Evolutionary conservation across 768 basidiomycete genomes (phyloP), one percentile per base, ranked within the genome.

Genomic region (Collybia sordida): DNA sequence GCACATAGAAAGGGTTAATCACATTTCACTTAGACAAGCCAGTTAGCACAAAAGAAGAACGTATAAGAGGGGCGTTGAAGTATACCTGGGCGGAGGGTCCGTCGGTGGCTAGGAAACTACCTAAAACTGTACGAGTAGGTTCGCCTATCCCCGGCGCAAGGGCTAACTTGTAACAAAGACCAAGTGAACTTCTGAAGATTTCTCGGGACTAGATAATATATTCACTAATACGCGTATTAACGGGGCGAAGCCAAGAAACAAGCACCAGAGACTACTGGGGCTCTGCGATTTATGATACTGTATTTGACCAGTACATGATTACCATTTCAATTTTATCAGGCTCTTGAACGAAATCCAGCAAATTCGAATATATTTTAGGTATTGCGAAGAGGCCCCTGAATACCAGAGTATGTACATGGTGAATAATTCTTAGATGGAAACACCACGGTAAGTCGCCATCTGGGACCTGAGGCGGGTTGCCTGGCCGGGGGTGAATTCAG

Each of bases 1-100:
- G 28, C 25, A 53, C 25, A 18, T 37, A 39, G 41, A n/a, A n/a
- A 37, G 40, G 45, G 34, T 46, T 50, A n/a, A 36, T 14, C 15
- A 21, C 14, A 47, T 38, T 46, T 25, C 40, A 42, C 15, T 2
- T 53, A 90, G 88, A 87, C 40, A 78, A 81, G 59, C 66, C 65
- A 28, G 78, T 88, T n/a, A 87, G 80, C 62, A 57, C 66, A 38
- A 71, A 63, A 23, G 84, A 86, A 53, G 81, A 86, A 62, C 70
- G 69, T 46, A 93, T 93, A 64, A 74, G 69, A 15, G 88, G 89
- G 21, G 76, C 80, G 15, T 68, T 93, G 57, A 93, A 93, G 66
- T 90, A 90, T 52, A 74, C 68, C 31, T 93, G 90, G 89, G 68
- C 64, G 42, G 72, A 80, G 52, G 88, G 88, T 5, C 70, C 64